These are phyloP conservation scores for Circinella umbellata DNA, from an alignment of 371 early-diverging fungal species.

Conservation along the genomic window DNA sequence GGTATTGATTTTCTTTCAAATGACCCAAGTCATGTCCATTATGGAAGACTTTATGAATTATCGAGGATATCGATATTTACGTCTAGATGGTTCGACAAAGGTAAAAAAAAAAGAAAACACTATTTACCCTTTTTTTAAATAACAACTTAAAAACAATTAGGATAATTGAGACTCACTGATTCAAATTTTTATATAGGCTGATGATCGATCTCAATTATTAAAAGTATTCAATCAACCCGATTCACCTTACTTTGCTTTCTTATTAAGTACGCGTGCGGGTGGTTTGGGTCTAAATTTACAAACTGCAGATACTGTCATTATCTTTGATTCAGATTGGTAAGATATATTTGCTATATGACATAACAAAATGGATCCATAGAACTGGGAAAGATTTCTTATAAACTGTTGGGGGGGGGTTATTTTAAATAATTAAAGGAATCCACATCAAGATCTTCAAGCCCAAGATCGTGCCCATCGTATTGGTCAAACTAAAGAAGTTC, in stretches of 20 bases:
- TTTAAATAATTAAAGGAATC: conserved; percentile 66
- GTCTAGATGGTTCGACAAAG: conserved; percentile 97
- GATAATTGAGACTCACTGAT: no score
- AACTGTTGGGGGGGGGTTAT: no score
- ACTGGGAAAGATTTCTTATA: no score
- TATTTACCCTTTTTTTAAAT: no score
- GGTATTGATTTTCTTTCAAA: conserved; percentile 99
- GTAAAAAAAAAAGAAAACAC: background rate
- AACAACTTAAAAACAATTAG: no score
- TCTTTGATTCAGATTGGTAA: conserved; percentile 99
- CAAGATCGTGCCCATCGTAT: conserved; percentile 99
- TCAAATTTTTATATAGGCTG: conserved; percentile 52
- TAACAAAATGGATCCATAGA: no score
- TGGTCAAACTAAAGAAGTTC: conserved; percentile 99
- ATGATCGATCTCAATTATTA: conserved; percentile 87
- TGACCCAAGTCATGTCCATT: conserved; percentile 98
- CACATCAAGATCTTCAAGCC: conserved; percentile 99
- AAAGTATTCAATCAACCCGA: conserved; percentile 83
- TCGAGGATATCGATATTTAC: conserved; percentile 80
- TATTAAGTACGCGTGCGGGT: conserved; percentile 99
- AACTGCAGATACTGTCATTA: conserved; percentile 99
- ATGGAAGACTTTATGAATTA: conserved; percentile 94
- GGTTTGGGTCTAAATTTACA: conserved; percentile 99
- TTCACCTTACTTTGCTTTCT: conserved; percentile 90
- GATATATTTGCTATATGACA: background rate